Evolutionary conservation across 2,329 filamentous ascomycete species (phyloP).

Genomic region (Cryoendolithus antarcticus): DNA sequence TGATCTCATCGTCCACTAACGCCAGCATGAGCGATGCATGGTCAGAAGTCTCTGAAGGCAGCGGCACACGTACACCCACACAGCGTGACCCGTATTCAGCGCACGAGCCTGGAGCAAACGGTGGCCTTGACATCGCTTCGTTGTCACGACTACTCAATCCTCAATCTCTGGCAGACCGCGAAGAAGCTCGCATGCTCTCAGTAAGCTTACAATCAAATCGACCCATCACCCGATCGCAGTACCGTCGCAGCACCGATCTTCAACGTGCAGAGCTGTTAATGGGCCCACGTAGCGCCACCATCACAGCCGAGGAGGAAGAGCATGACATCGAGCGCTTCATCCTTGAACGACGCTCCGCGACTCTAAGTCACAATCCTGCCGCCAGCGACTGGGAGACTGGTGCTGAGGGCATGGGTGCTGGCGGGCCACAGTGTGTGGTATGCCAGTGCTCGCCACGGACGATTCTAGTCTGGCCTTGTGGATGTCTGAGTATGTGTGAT

Average conservation of each 20-base stretch:
- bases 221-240: slow-evolving; percentile 73
- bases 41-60: slow-evolving; percentile 35
- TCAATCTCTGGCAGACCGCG: slow-evolving; percentile 59
- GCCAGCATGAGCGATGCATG: slow-evolving; percentile 30
- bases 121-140: slow-evolving; percentile 15
- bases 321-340: slow-evolving; percentile 48
- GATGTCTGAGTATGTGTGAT: slow-evolving; percentile 86
- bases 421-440: slow-evolving; percentile 78
- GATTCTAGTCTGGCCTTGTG: slow-evolving; percentile 91
- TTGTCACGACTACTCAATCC: slow-evolving; percentile 76
- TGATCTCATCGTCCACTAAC: slow-evolving; percentile 52
- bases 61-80: slow-evolving; percentile 59
- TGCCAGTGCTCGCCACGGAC: slow-evolving; percentile 79
- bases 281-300: slow-evolving; percentile 28
- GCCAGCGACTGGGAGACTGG: slow-evolving; percentile 51
- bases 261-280: slow-evolving; percentile 57
- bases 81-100: slow-evolving; percentile 43
- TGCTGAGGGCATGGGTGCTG: slow-evolving; percentile 60
- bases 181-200: slow-evolving; percentile 70
- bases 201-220: slow-evolving; percentile 60
- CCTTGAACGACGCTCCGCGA: slow-evolving; percentile 37
- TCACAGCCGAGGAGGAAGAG: slow-evolving; percentile 40
- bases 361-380: slow-evolving; percentile 26
- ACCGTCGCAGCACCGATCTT: slow-evolving; percentile 52
- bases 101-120: slow-evolving; percentile 25